A percentile compares a stretch with the other conserved stretches of the same genome.
These are phyloP conservation scores for Taphrina populina DNA, from an alignment of 1,139 yeast species.

Conservation along the genomic window DNA sequence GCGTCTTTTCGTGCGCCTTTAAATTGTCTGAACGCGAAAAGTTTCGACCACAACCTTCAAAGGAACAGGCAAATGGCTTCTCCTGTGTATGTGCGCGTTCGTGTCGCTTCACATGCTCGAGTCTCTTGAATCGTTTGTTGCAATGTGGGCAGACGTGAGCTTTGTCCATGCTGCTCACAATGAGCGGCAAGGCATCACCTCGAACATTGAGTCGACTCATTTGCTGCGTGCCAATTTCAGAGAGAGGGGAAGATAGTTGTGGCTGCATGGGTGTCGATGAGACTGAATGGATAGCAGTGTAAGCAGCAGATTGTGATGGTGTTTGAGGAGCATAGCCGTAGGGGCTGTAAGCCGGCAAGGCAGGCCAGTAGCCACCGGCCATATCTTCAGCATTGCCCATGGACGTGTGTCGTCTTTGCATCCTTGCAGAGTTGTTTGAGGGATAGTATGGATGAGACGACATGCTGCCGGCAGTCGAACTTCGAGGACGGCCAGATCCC, in stretches of 20 bases:
- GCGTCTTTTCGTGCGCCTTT: constrained; percentile 88
- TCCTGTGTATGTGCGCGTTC: constrained; percentile 89
- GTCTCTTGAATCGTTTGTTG: constrained; percentile 30
- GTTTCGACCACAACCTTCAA: constrained; percentile 76
- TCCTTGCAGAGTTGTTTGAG: constrained; percentile 11
- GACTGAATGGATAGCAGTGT: constrained; percentile 23
- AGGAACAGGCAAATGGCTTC: constrained; percentile 78
- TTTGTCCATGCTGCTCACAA: constrained; percentile 31
- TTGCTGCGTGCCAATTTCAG: constrained; percentile 20
- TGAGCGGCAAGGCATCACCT: constrained; percentile 23
- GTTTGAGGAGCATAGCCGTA: constrained; percentile 15
- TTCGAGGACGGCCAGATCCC: constrained; percentile 27
- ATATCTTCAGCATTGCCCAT: constrained; percentile 19
- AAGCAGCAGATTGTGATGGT: constrained; percentile 20
- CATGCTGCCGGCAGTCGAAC: constrained; percentile 26
- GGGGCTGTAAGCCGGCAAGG: constrained; percentile 14
- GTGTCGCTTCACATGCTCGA: constrained; percentile 67
- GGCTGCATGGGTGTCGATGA: constrained; percentile 30
- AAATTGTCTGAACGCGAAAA: constrained; percentile 93
- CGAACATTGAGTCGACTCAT: constrained; percentile 18
- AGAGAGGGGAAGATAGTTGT: constrained; percentile 27
- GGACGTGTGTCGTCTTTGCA: constrained; percentile 29
- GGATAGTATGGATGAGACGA: constrained; percentile 24
- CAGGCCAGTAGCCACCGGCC: constrained; percentile 16
- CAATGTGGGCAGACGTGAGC: constrained; percentile 34